Conservation (phyloP, 148 eudicot species). For the Salicornia ramosissima region DNA sequence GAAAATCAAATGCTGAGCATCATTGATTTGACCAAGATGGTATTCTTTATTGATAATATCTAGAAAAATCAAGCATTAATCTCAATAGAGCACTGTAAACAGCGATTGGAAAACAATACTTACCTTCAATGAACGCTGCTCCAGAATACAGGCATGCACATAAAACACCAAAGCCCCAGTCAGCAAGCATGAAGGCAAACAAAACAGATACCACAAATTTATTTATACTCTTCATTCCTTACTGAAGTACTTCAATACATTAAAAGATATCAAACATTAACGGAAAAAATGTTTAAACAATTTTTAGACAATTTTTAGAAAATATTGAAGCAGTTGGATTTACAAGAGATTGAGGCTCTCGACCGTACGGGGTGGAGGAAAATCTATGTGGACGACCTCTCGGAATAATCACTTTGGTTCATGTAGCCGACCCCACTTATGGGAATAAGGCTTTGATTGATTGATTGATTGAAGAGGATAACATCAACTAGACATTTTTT, state of each 20-base stretch:
- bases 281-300: neutral
- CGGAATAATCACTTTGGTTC: too few relatives aligned
- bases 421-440: too few relatives aligned
- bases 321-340: too few relatives aligned
- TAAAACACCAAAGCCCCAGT: constrained; percentile 16
- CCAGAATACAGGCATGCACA: constrained; percentile 30
- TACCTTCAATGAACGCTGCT: constrained; percentile 94
- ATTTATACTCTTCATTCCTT: neutral
- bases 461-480: neutral
- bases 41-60: neutral
- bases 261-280: neutral
- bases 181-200: neutral
- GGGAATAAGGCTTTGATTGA: too few relatives aligned
- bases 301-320: neutral
- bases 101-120: constrained; percentile 9
- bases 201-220: neutral
- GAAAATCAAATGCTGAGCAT: neutral
- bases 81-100: neutral
- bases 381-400: too few relatives aligned
- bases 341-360: too few relatives aligned
- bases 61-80: constrained; percentile 1
- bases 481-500: neutral
- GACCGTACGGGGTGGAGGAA: too few relatives aligned
- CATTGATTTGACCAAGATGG: neutral
- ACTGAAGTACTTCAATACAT: neutral